phyloP scores from a whole-genome alignment of 805 yeast species.

The Pichia rugopelliculosa region DNA sequence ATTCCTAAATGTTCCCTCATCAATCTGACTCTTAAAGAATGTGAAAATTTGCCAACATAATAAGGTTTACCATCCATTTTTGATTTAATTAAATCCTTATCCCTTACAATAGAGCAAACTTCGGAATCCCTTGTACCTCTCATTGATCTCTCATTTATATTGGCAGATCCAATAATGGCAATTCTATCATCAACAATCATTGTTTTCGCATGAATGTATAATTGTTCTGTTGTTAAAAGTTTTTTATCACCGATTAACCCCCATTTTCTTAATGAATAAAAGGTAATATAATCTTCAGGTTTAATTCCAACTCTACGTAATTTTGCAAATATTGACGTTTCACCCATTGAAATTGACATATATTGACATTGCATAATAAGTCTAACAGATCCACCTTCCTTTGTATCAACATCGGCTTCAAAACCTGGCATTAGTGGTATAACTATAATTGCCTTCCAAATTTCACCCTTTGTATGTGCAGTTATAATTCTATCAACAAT shows the following conservation, averaged over 20 bases:
- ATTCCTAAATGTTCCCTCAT: slow-evolving; percentile 98
- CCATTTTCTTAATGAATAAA: slow-evolving; percentile 92
- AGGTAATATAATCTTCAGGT: slow-evolving; percentile 87
- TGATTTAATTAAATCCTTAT: slow-evolving; percentile 61
- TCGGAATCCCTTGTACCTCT: slow-evolving; percentile 92
- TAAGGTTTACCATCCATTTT: slow-evolving; percentile 78
- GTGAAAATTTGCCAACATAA: slow-evolving; percentile 81
- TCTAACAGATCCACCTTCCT: slow-evolving; percentile 92
- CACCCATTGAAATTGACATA: slow-evolving; percentile 87
- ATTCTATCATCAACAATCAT: slow-evolving; percentile 89
- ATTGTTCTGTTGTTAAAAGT: slow-evolving; percentile 76
- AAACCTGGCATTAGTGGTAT: slow-evolving; percentile 98
- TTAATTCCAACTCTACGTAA: slow-evolving; percentile 71
- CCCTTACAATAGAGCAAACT: slow-evolving; percentile 83
- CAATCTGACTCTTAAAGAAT: slow-evolving; percentile 76
- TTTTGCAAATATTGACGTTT: slow-evolving; percentile 78
- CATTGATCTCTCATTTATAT: slow-evolving; percentile 94
- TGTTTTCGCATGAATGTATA: slow-evolving; percentile 88
- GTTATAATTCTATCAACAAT: slow-evolving; percentile 90
- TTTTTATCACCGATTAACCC: slow-evolving; percentile 77
- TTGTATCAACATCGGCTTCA: slow-evolving; percentile 83
- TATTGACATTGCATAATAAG: slow-evolving; percentile 95
- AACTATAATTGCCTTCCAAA: slow-evolving; percentile 86
- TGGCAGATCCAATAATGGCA: slow-evolving; percentile 95
- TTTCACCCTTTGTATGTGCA: slow-evolving; percentile 68